These are phyloP conservation scores for Zasmidium citrigriseum DNA, from an alignment of 2,329 filamentous ascomycete species.

Conservation along the genomic window DNA sequence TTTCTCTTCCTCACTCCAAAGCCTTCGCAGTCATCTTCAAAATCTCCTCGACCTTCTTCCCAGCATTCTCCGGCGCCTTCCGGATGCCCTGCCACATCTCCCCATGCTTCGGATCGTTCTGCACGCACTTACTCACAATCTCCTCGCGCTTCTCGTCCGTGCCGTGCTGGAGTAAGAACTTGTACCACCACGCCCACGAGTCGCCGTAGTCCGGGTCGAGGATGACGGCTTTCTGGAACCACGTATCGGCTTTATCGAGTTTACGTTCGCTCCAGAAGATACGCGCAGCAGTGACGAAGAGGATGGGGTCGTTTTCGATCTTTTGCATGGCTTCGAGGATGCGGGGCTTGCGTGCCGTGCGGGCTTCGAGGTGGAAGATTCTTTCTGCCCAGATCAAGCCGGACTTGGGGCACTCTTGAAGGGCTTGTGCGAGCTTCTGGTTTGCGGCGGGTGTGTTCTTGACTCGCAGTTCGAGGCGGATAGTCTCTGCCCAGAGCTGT, in stretches of 20 bases:
- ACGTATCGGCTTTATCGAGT: constrained; percentile 90
- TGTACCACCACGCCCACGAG: constrained; percentile 97
- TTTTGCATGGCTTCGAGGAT: constrained; percentile 95
- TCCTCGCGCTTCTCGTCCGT: constrained; percentile 90
- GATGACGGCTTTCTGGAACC: constrained; percentile 95
- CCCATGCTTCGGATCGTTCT: constrained; percentile 86
- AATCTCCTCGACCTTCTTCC: constrained; percentile 75
- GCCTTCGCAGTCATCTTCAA: constrained; percentile 72
- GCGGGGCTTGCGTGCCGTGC: constrained; percentile 88
- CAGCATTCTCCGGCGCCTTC: constrained; percentile 82
- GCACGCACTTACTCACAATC: constrained; percentile 75
- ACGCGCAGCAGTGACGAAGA: constrained; percentile 89
- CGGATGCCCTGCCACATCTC: constrained; percentile 86
- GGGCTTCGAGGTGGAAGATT: constrained; percentile 89
- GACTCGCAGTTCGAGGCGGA: constrained; percentile 85
- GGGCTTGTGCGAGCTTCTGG: constrained; percentile 86
- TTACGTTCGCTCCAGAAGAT: constrained; percentile 95
- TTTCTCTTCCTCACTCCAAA: constrained; percentile 43
- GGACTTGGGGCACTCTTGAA: constrained; percentile 86
- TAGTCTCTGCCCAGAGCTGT: constrained; percentile 88
- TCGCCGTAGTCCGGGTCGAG: constrained; percentile 86
- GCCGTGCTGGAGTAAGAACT: constrained; percentile 88
- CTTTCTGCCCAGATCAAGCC: constrained; percentile 91
- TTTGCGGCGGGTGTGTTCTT: constrained; percentile 83
- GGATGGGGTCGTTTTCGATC: constrained; percentile 83